Percentiles rank a stretch among this genome's conserved stretches.
Conservation (phyloP, 805 yeast genomes). For the Metschnikowia matae region DNA sequence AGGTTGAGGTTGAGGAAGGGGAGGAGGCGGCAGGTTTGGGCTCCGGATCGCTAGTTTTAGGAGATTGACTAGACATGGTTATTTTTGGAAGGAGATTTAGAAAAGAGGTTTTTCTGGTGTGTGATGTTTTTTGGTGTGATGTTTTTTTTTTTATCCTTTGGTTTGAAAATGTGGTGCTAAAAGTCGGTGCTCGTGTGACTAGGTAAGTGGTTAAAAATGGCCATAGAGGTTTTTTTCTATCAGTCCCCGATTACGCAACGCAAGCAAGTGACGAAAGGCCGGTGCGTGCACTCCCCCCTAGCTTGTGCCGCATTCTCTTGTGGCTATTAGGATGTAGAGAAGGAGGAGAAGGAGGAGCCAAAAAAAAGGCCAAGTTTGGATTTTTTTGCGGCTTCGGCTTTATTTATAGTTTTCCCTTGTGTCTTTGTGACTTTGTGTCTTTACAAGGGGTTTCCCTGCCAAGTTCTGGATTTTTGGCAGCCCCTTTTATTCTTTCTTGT, state of each 20-base stretch:
- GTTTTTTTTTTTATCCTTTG: too few relatives aligned
- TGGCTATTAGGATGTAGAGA: neutral
- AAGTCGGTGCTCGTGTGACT: neutral
- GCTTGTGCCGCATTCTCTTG: conserved; percentile 1
- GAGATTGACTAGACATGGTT: neutral
- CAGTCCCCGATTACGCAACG: conserved; percentile 2
- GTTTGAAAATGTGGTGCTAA: too few relatives aligned
- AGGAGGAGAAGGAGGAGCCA: neutral
- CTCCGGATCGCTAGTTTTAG: neutral
- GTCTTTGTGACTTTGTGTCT: too few relatives aligned
- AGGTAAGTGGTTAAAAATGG: neutral
- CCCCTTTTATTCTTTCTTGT: too few relatives aligned
- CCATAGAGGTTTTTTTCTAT: neutral
- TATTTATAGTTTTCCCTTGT: too few relatives aligned
- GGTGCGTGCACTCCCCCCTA: neutral
- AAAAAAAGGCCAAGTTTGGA: too few relatives aligned
- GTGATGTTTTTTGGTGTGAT: too few relatives aligned
- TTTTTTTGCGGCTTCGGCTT: too few relatives aligned
- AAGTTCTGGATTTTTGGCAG: too few relatives aligned
- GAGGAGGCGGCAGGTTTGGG: neutral
- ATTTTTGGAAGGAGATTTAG: neutral
- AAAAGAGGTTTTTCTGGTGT: too few relatives aligned
- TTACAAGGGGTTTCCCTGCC: too few relatives aligned
- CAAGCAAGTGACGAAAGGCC: conserved; percentile 1
- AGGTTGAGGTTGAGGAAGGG: neutral